Conservation (phyloP, 345 rosid species). For the Microcos paniculata region DNA sequence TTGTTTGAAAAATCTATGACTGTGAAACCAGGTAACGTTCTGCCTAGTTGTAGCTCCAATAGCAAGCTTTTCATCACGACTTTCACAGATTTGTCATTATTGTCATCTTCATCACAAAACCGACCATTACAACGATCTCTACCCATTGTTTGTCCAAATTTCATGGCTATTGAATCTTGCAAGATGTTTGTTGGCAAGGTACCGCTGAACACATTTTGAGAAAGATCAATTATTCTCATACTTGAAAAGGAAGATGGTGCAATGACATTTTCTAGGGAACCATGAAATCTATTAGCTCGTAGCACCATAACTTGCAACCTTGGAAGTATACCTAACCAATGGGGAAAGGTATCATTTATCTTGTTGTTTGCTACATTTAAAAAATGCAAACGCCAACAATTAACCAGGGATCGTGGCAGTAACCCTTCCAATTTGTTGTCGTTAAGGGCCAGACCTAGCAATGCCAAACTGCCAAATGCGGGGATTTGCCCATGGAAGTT, state of each 20-base stretch:
- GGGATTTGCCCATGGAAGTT: conserved; percentile 19
- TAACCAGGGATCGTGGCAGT: conserved; percentile 6
- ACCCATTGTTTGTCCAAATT: too few relatives aligned
- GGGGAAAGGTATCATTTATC: neutral
- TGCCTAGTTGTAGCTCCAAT: conserved; percentile 14
- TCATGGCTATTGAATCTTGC: neutral
- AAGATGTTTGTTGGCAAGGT: neutral
- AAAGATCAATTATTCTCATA: neutral
- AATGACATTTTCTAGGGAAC: neutral
- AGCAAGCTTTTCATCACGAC: conserved; percentile 40
- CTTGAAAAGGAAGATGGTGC: neutral
- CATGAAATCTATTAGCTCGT: neutral
- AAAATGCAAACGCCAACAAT: neutral
- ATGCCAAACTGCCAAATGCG: neutral
- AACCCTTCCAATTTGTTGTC: neutral
- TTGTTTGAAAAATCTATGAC: neutral
- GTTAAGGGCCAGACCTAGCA: neutral
- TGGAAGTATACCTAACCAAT: neutral
- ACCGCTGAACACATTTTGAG: neutral
- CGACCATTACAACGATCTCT: too few relatives aligned
- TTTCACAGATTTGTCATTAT: conserved; percentile 32
- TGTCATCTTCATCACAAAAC: too few relatives aligned
- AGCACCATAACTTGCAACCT: neutral
- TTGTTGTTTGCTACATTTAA: conserved; percentile 13
- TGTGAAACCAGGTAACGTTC: neutral